Evolutionary conservation across 179 eudicot species (phyloP).

Genomic region (Spergularia azorica): DNA sequence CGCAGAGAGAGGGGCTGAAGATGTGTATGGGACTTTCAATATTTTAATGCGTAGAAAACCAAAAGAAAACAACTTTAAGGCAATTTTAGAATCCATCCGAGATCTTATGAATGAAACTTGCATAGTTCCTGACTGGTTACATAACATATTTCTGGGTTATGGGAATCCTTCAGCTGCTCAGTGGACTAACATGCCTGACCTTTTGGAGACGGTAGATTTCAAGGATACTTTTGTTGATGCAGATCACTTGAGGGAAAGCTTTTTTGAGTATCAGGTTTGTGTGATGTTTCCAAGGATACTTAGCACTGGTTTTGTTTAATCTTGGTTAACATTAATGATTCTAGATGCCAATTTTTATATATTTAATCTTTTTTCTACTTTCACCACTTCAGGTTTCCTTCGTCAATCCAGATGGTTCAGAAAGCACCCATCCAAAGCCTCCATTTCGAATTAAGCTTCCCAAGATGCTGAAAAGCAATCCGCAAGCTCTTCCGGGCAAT

Average conservation of each 20-base stretch:
- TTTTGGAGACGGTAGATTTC: conserved; percentile 82
- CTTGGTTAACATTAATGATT: neutral
- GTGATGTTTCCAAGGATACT: conserved; percentile 9
- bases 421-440: conserved; percentile 59
- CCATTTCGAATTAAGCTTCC: conserved; percentile 83
- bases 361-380: neutral
- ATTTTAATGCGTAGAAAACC: conserved; percentile 96
- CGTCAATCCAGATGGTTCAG: conserved; percentile 72
- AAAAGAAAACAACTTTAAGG: conserved; percentile 97
- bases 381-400: conserved; percentile 61
- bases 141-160: conserved; percentile 95
- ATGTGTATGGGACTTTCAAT: conserved; percentile 84
- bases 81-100: conserved; percentile 92
- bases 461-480: conserved; percentile 55
- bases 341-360: neutral
- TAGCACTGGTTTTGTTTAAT: neutral
- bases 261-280: conserved; percentile 70
- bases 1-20: conserved; percentile 95
- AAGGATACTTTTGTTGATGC: conserved; percentile 91
- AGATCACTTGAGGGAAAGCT: conserved; percentile 77
- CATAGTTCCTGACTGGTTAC: conserved; percentile 97
- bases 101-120: conserved; percentile 99
- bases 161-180: conserved; percentile 98
- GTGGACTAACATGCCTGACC: conserved; percentile 95
- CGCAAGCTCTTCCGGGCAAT: conserved; percentile 65